Conservation (phyloP, 1,139 yeast genomes). For the Geotrichum bryndzae region DNA sequence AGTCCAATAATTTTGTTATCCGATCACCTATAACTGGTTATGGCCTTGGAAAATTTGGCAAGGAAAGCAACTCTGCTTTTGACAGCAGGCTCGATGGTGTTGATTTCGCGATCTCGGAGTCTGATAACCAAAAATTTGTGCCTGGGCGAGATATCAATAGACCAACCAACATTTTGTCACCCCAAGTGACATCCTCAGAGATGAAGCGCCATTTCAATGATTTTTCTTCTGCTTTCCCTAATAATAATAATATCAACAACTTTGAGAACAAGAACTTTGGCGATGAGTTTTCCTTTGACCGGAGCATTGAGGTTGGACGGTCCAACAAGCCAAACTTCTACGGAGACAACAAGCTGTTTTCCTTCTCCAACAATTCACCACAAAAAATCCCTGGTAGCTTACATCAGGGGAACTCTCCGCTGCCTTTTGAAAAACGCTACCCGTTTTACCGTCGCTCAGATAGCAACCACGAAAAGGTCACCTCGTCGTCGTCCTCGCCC, state of each 20-base stretch:
- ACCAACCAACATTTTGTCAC: slow-evolving; percentile 22
- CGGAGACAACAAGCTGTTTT: not conserved
- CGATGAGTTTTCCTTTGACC: slow-evolving; percentile 10
- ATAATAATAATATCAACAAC: slow-evolving; percentile 2
- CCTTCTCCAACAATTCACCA: not conserved
- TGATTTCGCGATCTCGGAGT: slow-evolving; percentile 15
- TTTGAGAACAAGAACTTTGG: not conserved
- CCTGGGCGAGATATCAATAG: not conserved
- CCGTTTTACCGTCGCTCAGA: slow-evolving; percentile 7
- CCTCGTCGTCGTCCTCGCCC: slow-evolving; percentile 17
- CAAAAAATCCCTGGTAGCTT: not conserved
- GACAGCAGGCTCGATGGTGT: slow-evolving; percentile 2
- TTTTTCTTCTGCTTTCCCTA: slow-evolving; percentile 20
- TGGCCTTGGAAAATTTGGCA: not conserved
- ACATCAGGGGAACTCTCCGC: not conserved
- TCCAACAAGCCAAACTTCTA: slow-evolving; percentile 9
- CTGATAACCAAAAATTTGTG: slow-evolving; percentile 2
- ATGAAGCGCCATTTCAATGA: slow-evolving; percentile 24
- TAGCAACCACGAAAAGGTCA: slow-evolving; percentile 16
- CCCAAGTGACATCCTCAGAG: slow-evolving; percentile 22
- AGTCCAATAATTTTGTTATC: not conserved
- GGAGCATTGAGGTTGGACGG: slow-evolving; percentile 21
- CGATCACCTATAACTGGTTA: not conserved
- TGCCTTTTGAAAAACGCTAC: slow-evolving; percentile 5
- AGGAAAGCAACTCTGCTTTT: not conserved